Evolutionary conservation across 2,329 filamentous ascomycete species (phyloP).

Genomic region (Penicillium sp.): DNA sequence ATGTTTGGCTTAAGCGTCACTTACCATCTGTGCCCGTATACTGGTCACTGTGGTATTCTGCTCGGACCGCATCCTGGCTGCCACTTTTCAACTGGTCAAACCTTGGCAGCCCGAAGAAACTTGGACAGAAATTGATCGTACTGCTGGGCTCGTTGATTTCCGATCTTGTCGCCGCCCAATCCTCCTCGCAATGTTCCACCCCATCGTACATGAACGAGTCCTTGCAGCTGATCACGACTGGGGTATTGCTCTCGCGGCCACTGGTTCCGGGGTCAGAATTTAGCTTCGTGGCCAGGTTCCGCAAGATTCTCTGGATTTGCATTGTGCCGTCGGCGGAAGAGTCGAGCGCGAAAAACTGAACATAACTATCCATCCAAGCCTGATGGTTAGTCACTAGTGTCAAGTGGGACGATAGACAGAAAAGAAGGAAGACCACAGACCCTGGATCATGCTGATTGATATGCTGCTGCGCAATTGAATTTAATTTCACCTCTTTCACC

Average conservation of each 20-base stretch:
- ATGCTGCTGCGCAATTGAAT: neutral
- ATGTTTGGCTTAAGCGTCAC: neutral
- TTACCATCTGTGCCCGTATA: neutral
- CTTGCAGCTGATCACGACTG: neutral
- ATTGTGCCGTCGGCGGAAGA: neutral
- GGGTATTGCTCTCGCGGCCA: neutral
- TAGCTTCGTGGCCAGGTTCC: neutral
- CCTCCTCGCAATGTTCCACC: neutral
- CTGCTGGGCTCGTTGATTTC: neutral
- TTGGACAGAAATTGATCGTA: neutral
- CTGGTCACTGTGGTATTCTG: neutral
- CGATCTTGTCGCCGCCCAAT: neutral
- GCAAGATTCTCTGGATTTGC: neutral
- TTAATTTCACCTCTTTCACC: neutral
- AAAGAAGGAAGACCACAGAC: neutral
- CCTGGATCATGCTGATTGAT: conserved; percentile 1
- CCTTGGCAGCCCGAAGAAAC: neutral
- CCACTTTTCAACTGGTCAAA: neutral
- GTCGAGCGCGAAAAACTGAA: conserved; percentile 1
- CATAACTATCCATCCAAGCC: neutral
- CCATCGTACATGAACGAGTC: neutral
- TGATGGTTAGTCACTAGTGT: neutral
- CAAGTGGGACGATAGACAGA: neutral
- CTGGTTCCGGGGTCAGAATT: neutral
- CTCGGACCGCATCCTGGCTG: neutral